phyloP scores from a whole-genome alignment of 352 stramenopile genomes.

The Phytopythium mirpurense region DNA sequence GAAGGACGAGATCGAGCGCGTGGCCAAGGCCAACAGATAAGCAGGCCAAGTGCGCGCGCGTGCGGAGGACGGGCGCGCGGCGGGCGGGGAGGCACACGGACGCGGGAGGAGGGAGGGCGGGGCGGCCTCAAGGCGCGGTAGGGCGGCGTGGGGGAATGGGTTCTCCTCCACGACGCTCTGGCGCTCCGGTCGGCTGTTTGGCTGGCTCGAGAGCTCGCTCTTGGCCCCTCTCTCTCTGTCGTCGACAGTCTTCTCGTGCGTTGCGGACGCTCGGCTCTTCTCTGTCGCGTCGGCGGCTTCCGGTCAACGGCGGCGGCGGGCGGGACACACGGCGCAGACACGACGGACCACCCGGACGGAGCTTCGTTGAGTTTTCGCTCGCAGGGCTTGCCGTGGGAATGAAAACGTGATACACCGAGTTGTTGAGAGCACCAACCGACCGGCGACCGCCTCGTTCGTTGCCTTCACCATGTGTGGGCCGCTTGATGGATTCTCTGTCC shows the following conservation, averaged over 20 bases:
- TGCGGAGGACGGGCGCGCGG: constrained; percentile 3
- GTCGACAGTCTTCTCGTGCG: background rate
- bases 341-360: constrained; percentile 15
- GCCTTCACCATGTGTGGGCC: constrained; percentile 4
- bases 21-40: constrained; percentile 99
- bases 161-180: background rate
- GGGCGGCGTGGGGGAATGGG: background rate
- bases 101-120: background rate
- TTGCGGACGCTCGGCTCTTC: constrained; percentile 9
- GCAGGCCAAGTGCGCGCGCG: constrained; percentile 12
- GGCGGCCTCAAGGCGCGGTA: background rate
- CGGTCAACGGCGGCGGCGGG: background rate
- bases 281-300: constrained; percentile 2
- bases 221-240: background rate
- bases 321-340: constrained; percentile 12
- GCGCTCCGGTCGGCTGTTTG: background rate
- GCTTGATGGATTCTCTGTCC: no score
- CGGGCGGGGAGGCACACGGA: background rate
- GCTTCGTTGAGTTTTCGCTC: constrained; percentile 32
- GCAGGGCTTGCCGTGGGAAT: constrained; percentile 27
- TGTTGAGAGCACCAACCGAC: constrained; percentile 65
- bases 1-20: constrained; percentile 99
- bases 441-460: constrained; percentile 8
- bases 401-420: constrained; percentile 76
- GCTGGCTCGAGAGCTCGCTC: constrained; percentile 1